These are phyloP conservation scores for Trichoderma sp. DNA, from an alignment of 2,329 filamentous ascomycete genomes.

Conservation along the genomic window DNA sequence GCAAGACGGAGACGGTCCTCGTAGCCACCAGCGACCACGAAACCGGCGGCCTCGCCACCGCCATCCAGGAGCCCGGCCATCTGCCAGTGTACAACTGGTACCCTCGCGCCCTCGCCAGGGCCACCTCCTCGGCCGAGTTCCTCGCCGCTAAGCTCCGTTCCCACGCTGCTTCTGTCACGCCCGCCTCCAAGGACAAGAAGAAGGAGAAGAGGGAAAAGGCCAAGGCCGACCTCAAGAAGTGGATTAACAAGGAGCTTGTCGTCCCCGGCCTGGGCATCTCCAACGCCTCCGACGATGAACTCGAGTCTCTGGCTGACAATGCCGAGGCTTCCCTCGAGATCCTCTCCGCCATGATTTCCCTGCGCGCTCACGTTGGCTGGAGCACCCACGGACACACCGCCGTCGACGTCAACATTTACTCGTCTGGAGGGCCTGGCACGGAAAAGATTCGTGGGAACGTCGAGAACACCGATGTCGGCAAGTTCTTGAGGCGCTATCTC, in stretches of 20 bases:
- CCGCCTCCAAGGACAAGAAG: conserved; percentile 17
- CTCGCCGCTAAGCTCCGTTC: conserved; percentile 61
- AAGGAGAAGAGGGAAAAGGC: conserved; percentile 7
- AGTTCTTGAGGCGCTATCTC: conserved; percentile 77
- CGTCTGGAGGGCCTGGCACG: conserved; percentile 65
- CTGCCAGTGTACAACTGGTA: conserved; percentile 71
- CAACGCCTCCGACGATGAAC: conserved; percentile 69
- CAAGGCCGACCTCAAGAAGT: conserved; percentile 52
- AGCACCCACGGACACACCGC: conserved; percentile 89
- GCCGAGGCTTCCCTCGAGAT: conserved; percentile 53
- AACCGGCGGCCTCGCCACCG: conserved; percentile 82
- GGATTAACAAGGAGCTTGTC: conserved; percentile 68
- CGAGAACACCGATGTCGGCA: conserved; percentile 90
- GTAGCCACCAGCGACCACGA: conserved; percentile 95
- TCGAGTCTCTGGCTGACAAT: conserved; percentile 61
- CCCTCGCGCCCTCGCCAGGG: conserved; percentile 70
- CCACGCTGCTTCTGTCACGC: conserved; percentile 50
- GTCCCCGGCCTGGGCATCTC: conserved; percentile 70
- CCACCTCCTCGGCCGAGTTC: conserved; percentile 75
- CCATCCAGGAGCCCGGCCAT: conserved; percentile 61
- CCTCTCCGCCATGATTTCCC: conserved; percentile 83
- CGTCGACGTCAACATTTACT: conserved; percentile 96
- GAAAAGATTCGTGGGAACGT: conserved; percentile 75
- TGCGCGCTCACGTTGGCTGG: conserved; percentile 89
- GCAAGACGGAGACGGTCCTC: conserved; percentile 71